Percentiles rank a stretch among this genome's conserved stretches.
phyloP scores from a whole-genome alignment of 192 early-diverging fungal species.

The Umbelopsis vinacea region DNA sequence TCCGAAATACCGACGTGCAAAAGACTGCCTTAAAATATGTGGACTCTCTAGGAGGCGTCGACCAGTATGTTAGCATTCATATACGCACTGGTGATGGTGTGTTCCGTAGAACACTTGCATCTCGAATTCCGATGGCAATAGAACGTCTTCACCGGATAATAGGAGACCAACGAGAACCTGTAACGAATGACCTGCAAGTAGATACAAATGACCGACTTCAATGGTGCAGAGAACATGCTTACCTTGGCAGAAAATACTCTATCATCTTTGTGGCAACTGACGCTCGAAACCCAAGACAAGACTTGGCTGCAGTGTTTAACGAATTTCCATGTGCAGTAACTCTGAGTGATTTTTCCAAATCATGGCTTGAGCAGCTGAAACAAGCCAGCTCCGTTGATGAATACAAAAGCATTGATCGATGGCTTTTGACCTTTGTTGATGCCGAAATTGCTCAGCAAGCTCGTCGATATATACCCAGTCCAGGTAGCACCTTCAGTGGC shows the following conservation, averaged over 20 bases:
- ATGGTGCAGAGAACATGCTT: neutral
- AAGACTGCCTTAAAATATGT: constrained; percentile 2
- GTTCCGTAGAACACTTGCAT: neutral
- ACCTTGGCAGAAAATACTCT: neutral
- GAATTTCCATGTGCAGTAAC: constrained; percentile 49
- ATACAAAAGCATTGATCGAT: constrained; percentile 23
- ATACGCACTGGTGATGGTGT: constrained; percentile 13
- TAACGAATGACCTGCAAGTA: neutral
- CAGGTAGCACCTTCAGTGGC: constrained; percentile 32
- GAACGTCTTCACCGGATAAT: constrained; percentile 16
- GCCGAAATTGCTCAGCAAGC: constrained; percentile 29
- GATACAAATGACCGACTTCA: constrained; percentile 1
- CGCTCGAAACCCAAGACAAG: constrained; percentile 37
- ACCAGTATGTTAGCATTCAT: neutral
- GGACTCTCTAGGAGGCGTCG: neutral
- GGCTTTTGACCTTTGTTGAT: constrained; percentile 34
- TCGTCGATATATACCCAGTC: constrained; percentile 25
- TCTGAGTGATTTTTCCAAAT: constrained; percentile 37
- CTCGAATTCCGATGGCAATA: constrained; percentile 14
- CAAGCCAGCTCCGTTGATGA: constrained; percentile 15
- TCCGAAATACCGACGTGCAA: neutral
- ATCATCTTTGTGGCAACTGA: constrained; percentile 56
- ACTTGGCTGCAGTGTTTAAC: constrained; percentile 29
- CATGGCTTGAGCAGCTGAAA: constrained; percentile 4
- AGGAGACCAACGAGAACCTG: constrained; percentile 1